Evolutionary conservation across 75 land plant species (phyloP).

Genomic region (Sequoiadendron giganteum): DNA sequence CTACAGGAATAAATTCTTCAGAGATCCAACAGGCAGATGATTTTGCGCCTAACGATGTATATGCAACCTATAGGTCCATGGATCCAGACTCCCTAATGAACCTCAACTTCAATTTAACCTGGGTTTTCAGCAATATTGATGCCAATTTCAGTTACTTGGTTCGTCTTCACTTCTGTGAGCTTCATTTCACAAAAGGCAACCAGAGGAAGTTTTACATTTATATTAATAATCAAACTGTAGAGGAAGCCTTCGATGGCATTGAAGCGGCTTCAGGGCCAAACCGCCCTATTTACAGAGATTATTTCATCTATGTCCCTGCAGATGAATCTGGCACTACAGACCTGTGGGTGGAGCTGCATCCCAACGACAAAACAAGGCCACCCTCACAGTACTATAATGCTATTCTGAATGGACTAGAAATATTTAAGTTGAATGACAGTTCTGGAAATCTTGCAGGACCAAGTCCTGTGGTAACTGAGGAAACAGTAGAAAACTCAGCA

Average conservation of each 20-base stretch:
- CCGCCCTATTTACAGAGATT: no score
- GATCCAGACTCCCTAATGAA: conserved; percentile 29
- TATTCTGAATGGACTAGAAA: no score
- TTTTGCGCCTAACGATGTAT: conserved; percentile 38
- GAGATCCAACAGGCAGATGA: conserved; percentile 12
- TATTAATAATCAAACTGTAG: conserved; percentile 28
- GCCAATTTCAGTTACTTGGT: conserved; percentile 51
- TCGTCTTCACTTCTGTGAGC: conserved; percentile 60
- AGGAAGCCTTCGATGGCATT: conserved; percentile 38
- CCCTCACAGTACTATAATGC: no score
- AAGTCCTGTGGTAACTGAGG: conserved; percentile 2
- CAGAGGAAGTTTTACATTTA: no score
- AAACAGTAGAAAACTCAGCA: no score
- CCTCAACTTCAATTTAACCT: conserved; percentile 48
- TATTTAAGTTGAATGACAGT: conserved; percentile 54
- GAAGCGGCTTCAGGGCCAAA: background rate
- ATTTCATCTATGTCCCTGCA: no score
- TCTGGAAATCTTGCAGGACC: no score
- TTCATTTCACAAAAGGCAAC: no score
- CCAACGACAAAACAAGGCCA: no score
- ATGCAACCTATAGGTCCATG: conserved; percentile 50
- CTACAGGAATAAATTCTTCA: conserved; percentile 1
- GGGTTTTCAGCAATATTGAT: conserved; percentile 50
- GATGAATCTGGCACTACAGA: no score
- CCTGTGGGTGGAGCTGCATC: no score